A percentile compares a stretch with the other conserved stretches of the same genome.
phyloP scores from a whole-genome alignment of 225 moss, liverwort and hornwort genomes.

The Physcomitrellopsis africana region DNA sequence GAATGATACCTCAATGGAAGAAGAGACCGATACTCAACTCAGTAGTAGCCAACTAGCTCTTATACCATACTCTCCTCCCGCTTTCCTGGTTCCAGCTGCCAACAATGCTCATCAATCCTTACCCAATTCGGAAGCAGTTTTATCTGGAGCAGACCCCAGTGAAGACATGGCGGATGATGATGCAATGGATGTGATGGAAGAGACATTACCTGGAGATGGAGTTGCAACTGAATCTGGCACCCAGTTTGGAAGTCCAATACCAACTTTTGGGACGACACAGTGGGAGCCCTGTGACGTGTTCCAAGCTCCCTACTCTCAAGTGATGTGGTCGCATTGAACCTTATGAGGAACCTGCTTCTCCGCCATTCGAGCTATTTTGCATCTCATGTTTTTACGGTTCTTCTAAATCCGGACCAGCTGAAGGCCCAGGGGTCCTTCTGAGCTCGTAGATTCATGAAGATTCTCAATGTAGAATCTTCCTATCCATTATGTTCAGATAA shows the following conservation, averaged over 20 bases:
- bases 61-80: constrained; percentile 31
- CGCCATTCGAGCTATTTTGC: constrained; percentile 27
- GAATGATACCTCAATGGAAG: constrained; percentile 36
- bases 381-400: neutral
- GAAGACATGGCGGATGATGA: constrained; percentile 42
- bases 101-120: constrained; percentile 6
- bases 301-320: constrained; percentile 39
- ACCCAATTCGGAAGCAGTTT: neutral
- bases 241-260: constrained; percentile 42
- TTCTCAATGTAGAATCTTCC: constrained; percentile 28
- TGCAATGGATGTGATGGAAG: constrained; percentile 47
- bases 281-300: constrained; percentile 39
- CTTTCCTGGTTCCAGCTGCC: constrained; percentile 18
- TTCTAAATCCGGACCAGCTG: constrained; percentile 14
- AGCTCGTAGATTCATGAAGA: neutral
- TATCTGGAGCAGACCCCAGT: neutral
- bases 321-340: constrained; percentile 45
- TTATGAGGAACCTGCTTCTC: neutral
- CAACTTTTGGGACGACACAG: constrained; percentile 34
- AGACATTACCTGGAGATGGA: constrained; percentile 21
- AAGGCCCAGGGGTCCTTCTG: neutral
- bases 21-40: constrained; percentile 33
- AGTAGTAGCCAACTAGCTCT: constrained; percentile 41
- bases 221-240: constrained; percentile 19
- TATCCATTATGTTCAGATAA: constrained; percentile 26